Percentiles rank a stretch among this genome's conserved stretches.
Conservation (phyloP, 345 rosid genomes). For the Cardamine chenopodiifolia region DNA sequence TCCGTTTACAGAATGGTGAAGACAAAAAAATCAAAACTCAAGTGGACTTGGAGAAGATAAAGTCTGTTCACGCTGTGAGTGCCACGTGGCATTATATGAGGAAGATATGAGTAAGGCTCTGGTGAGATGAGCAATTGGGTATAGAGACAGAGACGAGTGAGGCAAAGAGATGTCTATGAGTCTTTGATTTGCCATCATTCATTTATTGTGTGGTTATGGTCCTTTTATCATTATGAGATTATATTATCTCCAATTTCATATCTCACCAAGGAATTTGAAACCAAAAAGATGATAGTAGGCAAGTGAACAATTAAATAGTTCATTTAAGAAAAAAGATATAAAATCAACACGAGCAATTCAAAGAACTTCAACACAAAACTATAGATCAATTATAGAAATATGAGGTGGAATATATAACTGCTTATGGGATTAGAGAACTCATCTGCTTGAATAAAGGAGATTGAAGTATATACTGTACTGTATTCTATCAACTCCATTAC, state of each 20-base stretch:
- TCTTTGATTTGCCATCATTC: constrained; percentile 36
- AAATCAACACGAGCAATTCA: background rate
- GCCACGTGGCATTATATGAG: constrained; percentile 39
- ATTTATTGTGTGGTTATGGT: constrained; percentile 43
- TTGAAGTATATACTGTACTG: too few species aligned
- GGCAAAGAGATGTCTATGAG: constrained; percentile 25
- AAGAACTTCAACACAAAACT: background rate
- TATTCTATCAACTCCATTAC: too few species aligned
- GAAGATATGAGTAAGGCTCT: constrained; percentile 34
- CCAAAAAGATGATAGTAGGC: background rate
- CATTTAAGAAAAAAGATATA: background rate
- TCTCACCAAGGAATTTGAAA: background rate
- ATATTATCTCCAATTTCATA: constrained; percentile 3
- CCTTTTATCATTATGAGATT: constrained; percentile 21
- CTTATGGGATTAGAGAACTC: too few species aligned
- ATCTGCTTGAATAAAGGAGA: too few species aligned
- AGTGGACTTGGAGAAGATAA: constrained; percentile 38
- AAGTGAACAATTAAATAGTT: background rate
- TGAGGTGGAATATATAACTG: too few species aligned
- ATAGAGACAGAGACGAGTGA: constrained; percentile 15
- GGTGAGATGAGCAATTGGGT: constrained; percentile 37
- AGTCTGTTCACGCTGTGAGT: constrained; percentile 20
- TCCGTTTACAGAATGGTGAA: constrained; percentile 12
- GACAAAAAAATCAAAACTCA: constrained; percentile 16
- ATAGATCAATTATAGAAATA: too few species aligned